Conservation (phyloP, 2,329 filamentous ascomycete species). For the Penicillium janthinellum region DNA sequence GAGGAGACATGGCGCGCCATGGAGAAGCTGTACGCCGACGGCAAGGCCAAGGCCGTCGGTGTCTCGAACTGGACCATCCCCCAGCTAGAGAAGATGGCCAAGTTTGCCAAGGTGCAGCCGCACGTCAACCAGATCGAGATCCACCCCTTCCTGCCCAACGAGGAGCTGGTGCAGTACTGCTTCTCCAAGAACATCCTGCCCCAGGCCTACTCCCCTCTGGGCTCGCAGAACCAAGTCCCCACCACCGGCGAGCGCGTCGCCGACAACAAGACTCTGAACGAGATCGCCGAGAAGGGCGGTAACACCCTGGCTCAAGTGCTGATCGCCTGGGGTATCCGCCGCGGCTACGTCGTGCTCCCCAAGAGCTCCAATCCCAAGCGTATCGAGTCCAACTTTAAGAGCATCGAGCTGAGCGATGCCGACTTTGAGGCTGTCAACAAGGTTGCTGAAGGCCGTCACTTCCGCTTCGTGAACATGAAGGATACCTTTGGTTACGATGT, state of each 20-base stretch:
- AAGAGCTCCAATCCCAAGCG: constrained; percentile 69
- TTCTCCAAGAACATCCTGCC: constrained; percentile 45
- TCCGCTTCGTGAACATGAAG: constrained; percentile 80
- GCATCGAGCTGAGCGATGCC: constrained; percentile 59
- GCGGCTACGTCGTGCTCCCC: constrained; percentile 68
- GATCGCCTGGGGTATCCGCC: constrained; percentile 66
- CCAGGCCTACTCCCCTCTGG: constrained; percentile 51
- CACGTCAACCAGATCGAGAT: constrained; percentile 51
- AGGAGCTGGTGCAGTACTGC: constrained; percentile 46
- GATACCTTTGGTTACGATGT: constrained; percentile 75
- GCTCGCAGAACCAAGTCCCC: constrained; percentile 70
- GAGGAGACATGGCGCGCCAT: constrained; percentile 67
- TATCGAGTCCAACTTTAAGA: constrained; percentile 69
- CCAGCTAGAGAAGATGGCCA: constrained; percentile 51
- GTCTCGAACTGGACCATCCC: constrained; percentile 72
- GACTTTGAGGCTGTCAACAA: constrained; percentile 63
- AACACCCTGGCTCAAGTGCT: constrained; percentile 63
- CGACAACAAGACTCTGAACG: constrained; percentile 61
- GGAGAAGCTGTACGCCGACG: constrained; percentile 60
- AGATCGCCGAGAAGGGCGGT: constrained; percentile 59
- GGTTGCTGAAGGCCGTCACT: constrained; percentile 67
- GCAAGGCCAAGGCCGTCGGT: constrained; percentile 70
- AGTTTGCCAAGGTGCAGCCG: constrained; percentile 46
- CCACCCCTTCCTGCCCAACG: constrained; percentile 52
- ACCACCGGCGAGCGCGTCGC: constrained; percentile 67